phyloP scores from a whole-genome alignment of 2,329 filamentous ascomycete genomes.

The Aquanectria penicillioides region DNA sequence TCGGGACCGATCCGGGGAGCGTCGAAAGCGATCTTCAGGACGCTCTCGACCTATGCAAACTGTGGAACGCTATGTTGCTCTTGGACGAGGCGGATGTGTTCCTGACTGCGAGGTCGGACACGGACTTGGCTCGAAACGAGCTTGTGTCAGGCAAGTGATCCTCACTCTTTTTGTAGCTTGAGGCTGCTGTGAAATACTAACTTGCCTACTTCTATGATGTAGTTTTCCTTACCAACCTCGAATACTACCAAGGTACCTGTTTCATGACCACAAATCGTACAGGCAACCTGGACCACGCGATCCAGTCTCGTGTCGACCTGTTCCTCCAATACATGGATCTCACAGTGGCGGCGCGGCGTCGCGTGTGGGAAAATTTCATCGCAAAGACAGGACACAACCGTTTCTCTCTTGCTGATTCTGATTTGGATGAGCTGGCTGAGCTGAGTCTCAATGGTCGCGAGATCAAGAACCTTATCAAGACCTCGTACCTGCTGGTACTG shows the following conservation, averaged over 20 bases:
- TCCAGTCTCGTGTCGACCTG: conserved; percentile 51
- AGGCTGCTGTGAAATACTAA: neutral
- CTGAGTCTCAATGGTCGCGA: neutral
- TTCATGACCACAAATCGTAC: conserved; percentile 58
- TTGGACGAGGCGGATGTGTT: conserved; percentile 38
- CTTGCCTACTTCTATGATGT: neutral
- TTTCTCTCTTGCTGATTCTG: neutral
- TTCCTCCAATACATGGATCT: conserved; percentile 45
- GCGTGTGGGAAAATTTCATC: conserved; percentile 9
- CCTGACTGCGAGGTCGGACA: conserved; percentile 19
- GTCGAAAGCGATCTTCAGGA: conserved; percentile 6
- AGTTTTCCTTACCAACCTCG: conserved; percentile 52
- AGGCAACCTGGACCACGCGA: conserved; percentile 53
- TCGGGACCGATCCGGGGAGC: neutral
- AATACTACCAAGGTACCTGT: conserved; percentile 53
- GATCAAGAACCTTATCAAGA: conserved; percentile 16
- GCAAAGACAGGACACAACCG: neutral
- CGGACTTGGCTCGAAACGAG: conserved; percentile 32
- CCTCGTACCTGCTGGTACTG: neutral
- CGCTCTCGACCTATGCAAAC: conserved; percentile 29
- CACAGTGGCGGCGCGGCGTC: neutral
- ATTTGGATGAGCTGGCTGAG: neutral
- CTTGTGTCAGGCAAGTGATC: conserved; percentile 27
- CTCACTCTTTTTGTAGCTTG: neutral
- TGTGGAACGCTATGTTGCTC: conserved; percentile 35